phyloP scores from a whole-genome alignment of 371 early-diverging fungal species.

The Lichtheimia corymbifera region DNA sequence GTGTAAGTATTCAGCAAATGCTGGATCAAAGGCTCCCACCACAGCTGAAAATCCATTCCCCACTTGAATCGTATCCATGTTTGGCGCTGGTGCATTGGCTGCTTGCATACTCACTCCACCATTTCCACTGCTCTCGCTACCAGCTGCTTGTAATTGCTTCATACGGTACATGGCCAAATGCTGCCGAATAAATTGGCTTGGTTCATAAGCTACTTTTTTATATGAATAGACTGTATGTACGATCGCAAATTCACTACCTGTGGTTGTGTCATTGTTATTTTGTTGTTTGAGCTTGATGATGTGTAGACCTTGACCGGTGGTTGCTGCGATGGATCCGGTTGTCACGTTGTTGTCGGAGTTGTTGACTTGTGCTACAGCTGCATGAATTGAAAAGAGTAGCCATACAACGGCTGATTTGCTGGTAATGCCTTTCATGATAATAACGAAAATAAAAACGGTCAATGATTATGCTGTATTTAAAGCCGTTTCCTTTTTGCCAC shows the following conservation, averaged over 20 bases:
- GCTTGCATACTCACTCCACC: neutral
- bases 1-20: constrained; percentile 33
- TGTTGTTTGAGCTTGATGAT: constrained; percentile 17
- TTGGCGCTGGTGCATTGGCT: neutral
- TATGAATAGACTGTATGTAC: neutral
- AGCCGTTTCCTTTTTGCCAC: too few species aligned
- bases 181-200: constrained; percentile 14
- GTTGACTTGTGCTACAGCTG: neutral
- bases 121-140: neutral
- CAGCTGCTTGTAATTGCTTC: constrained; percentile 5
- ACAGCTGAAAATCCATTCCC: constrained; percentile 21
- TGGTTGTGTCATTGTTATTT: neutral
- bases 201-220: constrained; percentile 8
- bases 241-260: neutral
- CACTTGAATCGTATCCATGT: constrained; percentile 17
- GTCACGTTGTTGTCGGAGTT: neutral
- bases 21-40: constrained; percentile 21
- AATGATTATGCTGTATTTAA: too few species aligned
- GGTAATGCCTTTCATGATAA: too few species aligned
- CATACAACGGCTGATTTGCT: neutral
- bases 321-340: neutral
- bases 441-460: too few species aligned
- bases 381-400: neutral
- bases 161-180: constrained; percentile 15
- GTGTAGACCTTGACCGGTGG: constrained; percentile 1